These are phyloP conservation scores for Hippophae gyantsensis DNA, from an alignment of 306 rosid species.

Conservation along the genomic window DNA sequence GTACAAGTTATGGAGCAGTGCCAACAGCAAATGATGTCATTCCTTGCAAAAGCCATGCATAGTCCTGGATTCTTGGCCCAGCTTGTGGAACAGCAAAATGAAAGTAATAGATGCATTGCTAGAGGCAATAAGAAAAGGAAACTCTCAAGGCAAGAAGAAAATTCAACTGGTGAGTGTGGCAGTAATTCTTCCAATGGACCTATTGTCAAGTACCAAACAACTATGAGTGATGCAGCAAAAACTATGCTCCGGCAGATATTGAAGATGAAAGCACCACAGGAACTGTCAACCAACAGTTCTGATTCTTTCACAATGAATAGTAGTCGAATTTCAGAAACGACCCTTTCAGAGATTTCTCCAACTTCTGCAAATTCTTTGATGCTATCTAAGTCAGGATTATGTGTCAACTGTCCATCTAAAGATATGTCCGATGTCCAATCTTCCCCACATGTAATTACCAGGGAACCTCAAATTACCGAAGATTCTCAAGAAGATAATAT, in stretches of 20 bases:
- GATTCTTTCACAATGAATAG: conserved; percentile 35
- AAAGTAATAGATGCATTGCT: conserved; percentile 30
- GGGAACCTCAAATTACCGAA: conserved; percentile 26
- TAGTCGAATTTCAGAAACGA: conserved; percentile 33
- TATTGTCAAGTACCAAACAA: conserved; percentile 43
- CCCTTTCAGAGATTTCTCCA: conserved; percentile 41
- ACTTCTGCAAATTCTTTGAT: conserved; percentile 26
- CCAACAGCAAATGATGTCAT: conserved; percentile 60
- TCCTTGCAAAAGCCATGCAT: conserved; percentile 54
- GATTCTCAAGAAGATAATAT: conserved; percentile 21
- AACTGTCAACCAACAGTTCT: conserved; percentile 36
- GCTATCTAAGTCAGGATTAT: conserved; percentile 20
- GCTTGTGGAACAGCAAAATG: conserved; percentile 49
- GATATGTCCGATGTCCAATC: conserved; percentile 32
- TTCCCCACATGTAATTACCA: conserved; percentile 22
- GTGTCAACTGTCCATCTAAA: conserved; percentile 21
- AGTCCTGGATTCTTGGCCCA: conserved; percentile 46
- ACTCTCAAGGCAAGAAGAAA: conserved; percentile 38
- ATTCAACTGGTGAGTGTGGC: conserved; percentile 19
- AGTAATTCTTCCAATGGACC: conserved; percentile 34
- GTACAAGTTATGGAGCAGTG: conserved; percentile 62
- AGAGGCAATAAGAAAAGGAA: conserved; percentile 47
- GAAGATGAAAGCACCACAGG: conserved; percentile 38
- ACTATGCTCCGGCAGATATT: conserved; percentile 37
- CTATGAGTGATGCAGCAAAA: conserved; percentile 56